Evolutionary conservation across 768 basidiomycete genomes (phyloP), one percentile per base, ranked within the genome.

Genomic region (Serendipita vermifera): DNA sequence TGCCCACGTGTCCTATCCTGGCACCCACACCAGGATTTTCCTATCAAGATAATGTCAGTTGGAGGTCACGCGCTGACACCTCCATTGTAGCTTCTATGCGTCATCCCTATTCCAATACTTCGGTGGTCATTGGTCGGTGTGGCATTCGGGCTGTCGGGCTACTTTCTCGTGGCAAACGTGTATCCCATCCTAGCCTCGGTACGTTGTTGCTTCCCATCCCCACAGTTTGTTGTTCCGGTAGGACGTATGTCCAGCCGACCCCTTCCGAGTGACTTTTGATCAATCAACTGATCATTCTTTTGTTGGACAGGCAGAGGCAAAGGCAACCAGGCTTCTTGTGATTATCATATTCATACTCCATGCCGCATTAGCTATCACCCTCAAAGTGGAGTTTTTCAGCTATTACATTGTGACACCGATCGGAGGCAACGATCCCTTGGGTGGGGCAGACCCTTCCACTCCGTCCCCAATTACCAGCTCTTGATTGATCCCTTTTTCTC

Each of bases 141-240:
- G 40, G 92, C 81, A 0, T 87, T 87, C 61, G 73, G 71, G 1
- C 70, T 90, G 17, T 97, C 94, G 5, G 90, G 91, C 2, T 90
- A 80, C 72, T 98, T 92, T 75, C 75, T 99, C 27, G 73, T 76
- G 13, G 74, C 75, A 22, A 90, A 92, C 63, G 79, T 96, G 41
- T 98, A 96, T 62, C 94, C 94, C 3, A 78, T 96, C 54, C 80
- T 98, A 27, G 81, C 86, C 33, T 77, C 80, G 6, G 91, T 93
- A 62, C 62, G 85, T 74, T 51, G n/a, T n/a, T n/a, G n/a, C n/a
- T n/a, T n/a, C n/a, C n/a, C n/a, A n/a, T n/a, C n/a, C n/a, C n/a
- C n/a, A n/a, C n/a, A n/a, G n/a, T n/a, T n/a, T n/a, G n/a, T n/a
- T n/a, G n/a, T n/a, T n/a, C n/a, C n/a, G n/a, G n/a, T n/a, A n/a